phyloP scores from a whole-genome alignment of 169 alveolate species.

The Plasmodium relictum region DNA sequence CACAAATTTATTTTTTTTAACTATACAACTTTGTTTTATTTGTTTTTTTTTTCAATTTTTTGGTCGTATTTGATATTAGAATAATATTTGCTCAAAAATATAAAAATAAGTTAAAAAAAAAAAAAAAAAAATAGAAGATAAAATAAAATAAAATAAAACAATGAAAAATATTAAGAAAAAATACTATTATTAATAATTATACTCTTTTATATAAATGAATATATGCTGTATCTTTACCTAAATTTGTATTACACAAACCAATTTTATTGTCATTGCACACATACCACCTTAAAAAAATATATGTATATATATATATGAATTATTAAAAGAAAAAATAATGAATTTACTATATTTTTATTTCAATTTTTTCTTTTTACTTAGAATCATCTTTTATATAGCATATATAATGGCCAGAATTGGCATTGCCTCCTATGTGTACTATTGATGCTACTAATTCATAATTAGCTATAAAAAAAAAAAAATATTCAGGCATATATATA shows the following conservation, averaged over 20 bases:
- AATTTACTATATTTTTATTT: background rate
- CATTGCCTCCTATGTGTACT: slow-evolving; percentile 91
- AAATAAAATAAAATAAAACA: background rate
- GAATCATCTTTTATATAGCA: slow-evolving; percentile 86
- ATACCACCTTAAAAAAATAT: slow-evolving; percentile 48
- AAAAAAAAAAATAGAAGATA: slow-evolving; percentile 9
- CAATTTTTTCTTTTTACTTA: slow-evolving; percentile 50
- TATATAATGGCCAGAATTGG: slow-evolving; percentile 91
- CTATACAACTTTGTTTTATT: background rate
- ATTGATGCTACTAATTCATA: slow-evolving; percentile 89
- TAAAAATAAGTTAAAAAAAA: background rate
- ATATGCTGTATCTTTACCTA: slow-evolving; percentile 55
- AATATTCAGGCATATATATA: background rate
- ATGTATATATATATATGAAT: background rate
- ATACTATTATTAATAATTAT: background rate
- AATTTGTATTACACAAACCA: slow-evolving; percentile 33
- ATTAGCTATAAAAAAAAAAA: slow-evolving; percentile 60
- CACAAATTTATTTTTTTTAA: background rate
- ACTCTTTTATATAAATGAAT: slow-evolving; percentile 63
- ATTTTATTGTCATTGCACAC: slow-evolving; percentile 61
- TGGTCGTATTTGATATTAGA: background rate
- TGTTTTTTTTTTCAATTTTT: background rate
- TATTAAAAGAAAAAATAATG: background rate
- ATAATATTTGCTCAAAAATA: background rate
- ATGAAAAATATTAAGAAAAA: background rate